phyloP scores from a whole-genome alignment of 2,329 filamentous ascomycete species.

The Fusarium fujikuroi region DNA sequence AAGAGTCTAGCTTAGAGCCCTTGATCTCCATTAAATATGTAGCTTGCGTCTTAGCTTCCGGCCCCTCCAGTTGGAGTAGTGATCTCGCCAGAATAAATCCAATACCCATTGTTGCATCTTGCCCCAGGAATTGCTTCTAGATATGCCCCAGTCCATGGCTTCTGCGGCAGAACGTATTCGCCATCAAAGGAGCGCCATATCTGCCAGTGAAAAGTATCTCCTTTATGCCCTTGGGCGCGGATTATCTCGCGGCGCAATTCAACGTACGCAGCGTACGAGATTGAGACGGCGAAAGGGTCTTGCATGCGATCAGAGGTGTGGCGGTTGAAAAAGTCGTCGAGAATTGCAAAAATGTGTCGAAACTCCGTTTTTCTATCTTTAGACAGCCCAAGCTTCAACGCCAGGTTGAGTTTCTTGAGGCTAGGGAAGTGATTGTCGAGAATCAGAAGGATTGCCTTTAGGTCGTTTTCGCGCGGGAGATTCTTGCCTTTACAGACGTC shows the following conservation, averaged over 20 bases:
- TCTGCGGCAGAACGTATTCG: not conserved
- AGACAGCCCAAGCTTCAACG: not conserved
- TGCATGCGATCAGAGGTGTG: not conserved
- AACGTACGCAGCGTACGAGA: accelerated
- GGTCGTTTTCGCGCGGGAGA: not conserved
- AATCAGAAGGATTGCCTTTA: not conserved
- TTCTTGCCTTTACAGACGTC: not conserved
- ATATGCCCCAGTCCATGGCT: not conserved
- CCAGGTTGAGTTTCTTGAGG: not conserved
- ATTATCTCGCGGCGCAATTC: not conserved
- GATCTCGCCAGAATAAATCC: not conserved
- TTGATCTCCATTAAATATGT: too few species aligned
- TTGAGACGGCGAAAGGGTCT: not conserved
- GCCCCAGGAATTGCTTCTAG: not conserved
- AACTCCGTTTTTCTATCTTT: not conserved
- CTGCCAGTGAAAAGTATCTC: not conserved
- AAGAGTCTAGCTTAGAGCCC: too few species aligned
- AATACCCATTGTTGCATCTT: not conserved
- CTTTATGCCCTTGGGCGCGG: too few species aligned
- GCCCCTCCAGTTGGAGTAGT: too few species aligned
- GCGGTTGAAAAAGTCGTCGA: not conserved
- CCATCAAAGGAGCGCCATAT: not conserved
- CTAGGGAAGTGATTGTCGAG: not conserved
- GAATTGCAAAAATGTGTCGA: accelerated
- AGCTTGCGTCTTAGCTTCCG: too few species aligned